These are phyloP conservation scores for Cytospora mali DNA, from an alignment of 2,329 filamentous ascomycete species.

Conservation along the genomic window DNA sequence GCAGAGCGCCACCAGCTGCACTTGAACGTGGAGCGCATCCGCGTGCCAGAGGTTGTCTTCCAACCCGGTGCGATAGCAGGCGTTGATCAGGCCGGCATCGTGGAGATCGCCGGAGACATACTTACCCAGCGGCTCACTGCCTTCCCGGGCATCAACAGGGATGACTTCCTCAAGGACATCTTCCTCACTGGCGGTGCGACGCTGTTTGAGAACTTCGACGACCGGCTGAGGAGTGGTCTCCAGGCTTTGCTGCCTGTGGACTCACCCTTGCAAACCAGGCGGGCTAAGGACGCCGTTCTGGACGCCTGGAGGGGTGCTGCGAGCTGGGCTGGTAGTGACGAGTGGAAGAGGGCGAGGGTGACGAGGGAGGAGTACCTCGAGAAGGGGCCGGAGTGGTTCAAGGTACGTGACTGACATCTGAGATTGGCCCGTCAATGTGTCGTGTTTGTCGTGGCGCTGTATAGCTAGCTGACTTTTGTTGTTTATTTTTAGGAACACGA, in stretches of 20 bases:
- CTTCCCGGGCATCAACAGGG: constrained; percentile 53
- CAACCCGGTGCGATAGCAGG: constrained; percentile 84
- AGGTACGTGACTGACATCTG: constrained; percentile 55
- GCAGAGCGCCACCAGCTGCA: constrained; percentile 85
- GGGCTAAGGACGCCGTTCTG: constrained; percentile 73
- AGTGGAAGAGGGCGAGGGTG: constrained; percentile 67
- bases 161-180: constrained; percentile 78
- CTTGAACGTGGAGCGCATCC: constrained; percentile 94
- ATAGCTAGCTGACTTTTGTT: constrained; percentile 26
- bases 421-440: not conserved
- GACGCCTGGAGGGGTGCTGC: constrained; percentile 96
- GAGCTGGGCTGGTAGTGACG: constrained; percentile 69
- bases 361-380: constrained; percentile 84
- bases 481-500: constrained; percentile 61
- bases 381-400: constrained; percentile 92
- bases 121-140: constrained; percentile 76
- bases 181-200: constrained; percentile 96
- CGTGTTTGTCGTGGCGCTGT: not conserved
- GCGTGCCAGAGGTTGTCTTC: constrained; percentile 91
- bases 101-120: constrained; percentile 91
- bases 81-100: constrained; percentile 87
- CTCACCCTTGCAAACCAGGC: constrained; percentile 68
- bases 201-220: constrained; percentile 83
- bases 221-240: constrained; percentile 74
- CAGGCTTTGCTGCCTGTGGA: constrained; percentile 71